Evolutionary conservation across 768 basidiomycete species (phyloP).

Genomic region (Galerina sulciceps): DNA sequence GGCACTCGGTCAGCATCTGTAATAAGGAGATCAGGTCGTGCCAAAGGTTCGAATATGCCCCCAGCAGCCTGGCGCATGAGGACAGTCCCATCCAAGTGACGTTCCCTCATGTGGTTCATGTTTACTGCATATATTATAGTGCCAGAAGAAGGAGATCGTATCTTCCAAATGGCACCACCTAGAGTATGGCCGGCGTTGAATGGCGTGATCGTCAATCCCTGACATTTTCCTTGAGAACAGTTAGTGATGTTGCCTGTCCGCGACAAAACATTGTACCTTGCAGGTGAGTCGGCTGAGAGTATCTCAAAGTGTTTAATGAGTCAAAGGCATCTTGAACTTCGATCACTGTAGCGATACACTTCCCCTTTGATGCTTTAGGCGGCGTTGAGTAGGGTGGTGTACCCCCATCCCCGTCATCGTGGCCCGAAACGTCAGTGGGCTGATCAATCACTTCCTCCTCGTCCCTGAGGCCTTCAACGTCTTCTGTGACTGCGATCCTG

Average conservation of each 20-base stretch:
- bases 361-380: conserved; percentile 42
- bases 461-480: conserved; percentile 79
- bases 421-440: conserved; percentile 26
- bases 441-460: conserved; percentile 71
- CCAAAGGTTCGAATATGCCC: conserved; percentile 83
- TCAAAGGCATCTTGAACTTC: conserved; percentile 96
- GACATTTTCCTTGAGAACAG: conserved; percentile 71
- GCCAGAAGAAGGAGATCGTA: conserved; percentile 95
- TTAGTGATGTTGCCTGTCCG: background rate
- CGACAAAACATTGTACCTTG: conserved; percentile 62
- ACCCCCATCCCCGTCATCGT: conserved; percentile 27
- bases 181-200: conserved; percentile 95
- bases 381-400: conserved; percentile 30
- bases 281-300: conserved; percentile 94
- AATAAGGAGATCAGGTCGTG: conserved; percentile 90
- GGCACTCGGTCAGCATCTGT: conserved; percentile 88
- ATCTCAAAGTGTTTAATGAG: conserved; percentile 87
- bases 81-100: conserved; percentile 94
- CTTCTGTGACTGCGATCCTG: conserved; percentile 87
- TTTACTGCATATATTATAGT: conserved; percentile 95
- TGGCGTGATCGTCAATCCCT: conserved; percentile 92
- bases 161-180: conserved; percentile 98
- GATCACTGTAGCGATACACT: conserved; percentile 75
- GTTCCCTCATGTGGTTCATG: conserved; percentile 94
- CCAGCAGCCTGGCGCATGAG: conserved; percentile 76